Evolutionary conservation across 2,329 filamentous ascomycete genomes (phyloP).

Genomic region (Alternaria arborescens): DNA sequence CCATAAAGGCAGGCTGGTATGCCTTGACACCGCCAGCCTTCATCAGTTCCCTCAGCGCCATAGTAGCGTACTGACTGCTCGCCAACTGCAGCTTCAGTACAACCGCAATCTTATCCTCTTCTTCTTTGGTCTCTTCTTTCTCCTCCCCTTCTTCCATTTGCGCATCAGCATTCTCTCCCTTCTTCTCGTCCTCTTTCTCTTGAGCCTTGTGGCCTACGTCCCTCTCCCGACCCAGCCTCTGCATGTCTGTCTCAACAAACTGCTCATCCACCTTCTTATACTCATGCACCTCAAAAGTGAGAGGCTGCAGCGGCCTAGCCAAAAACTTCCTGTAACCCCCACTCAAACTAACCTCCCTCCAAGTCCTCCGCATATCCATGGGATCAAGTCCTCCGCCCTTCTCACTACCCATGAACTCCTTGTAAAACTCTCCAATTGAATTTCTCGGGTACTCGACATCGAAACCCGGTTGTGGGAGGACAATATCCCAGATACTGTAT

Average conservation of each 20-base stretch:
- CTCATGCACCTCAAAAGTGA: conserved; percentile 72
- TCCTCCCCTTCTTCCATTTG: conserved; percentile 36
- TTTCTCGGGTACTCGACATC: conserved; percentile 89
- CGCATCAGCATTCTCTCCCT: conserved; percentile 16
- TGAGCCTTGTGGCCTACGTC: conserved; percentile 53
- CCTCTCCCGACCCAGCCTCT: conserved; percentile 65
- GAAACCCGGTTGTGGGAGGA: conserved; percentile 91
- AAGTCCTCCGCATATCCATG: conserved; percentile 82
- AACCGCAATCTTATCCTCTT: conserved; percentile 67
- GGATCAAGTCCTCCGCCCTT: conserved; percentile 83
- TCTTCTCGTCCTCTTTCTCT: conserved; percentile 29
- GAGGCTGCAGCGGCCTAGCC: conserved; percentile 69
- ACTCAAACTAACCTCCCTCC: conserved; percentile 87
- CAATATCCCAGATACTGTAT: conserved; percentile 85
- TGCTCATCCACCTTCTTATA: conserved; percentile 80
- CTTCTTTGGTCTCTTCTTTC: conserved; percentile 17
- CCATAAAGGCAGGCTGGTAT: conserved; percentile 70
- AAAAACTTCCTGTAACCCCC: conserved; percentile 89
- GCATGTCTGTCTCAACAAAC: conserved; percentile 87
- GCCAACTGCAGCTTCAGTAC: conserved; percentile 78
- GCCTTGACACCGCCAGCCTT: conserved; percentile 68
- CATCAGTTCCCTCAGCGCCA: conserved; percentile 82
- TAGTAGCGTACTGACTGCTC: conserved; percentile 84
- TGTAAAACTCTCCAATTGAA: conserved; percentile 83
- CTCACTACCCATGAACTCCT: conserved; percentile 81